Base-by-base conservation (phyloP, 202 grass and related monocot genomes). In the Elaeis oleifera region DNA sequence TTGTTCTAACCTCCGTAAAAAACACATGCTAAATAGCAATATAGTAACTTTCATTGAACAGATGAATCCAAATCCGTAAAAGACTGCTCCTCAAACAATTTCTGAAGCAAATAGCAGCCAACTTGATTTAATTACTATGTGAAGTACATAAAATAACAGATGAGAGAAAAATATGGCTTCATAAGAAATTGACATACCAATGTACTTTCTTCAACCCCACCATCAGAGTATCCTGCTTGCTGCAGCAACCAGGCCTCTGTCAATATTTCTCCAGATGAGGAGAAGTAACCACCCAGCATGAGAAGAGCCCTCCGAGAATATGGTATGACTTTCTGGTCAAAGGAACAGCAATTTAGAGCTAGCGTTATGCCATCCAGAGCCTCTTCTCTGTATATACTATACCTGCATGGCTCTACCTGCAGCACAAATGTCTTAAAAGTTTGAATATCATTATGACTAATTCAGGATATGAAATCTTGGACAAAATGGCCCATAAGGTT, bases 211-310 rank as follows among this genome's bases (percentile, higher is more conserved):
- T 74, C 59, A 2, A 14, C 28, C 60, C 49, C 23, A 4, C 51
- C 4, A 18, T 11, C 21, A 5, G 71, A 39, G 69, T 80, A 84
- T 53, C 81, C 78, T 50, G 74, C 75, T 25, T 74, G 31, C 74
- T 76, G 63, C 48, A 90, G 72, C 68, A 68, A 75, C 72, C 59
- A 69, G 13, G 70, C 50, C 74, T 90, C 81, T 0, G 49, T 54
- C 18, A 77, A 28, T 16, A 74, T 57, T 52, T 85, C 76, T 28
- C 81, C 81, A 0, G 69, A 68, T 69, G 65, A 79, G 24, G 79
- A 71, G 72, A 90, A 85, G 4, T 74, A 49, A 4, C 87, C 82
- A 19, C 76, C 79, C 57, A 85, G 4, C 65, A 90, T 6, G 24
- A 85, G 82, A 24, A 90, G 61, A 52, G 82, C 76, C 63, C 28